A percentile compares a stretch with the other conserved stretches of the same genome.
These are phyloP conservation scores for Chrysosporium keratinophilum DNA, from an alignment of 2,329 filamentous ascomycete genomes.

Conservation along the genomic window DNA sequence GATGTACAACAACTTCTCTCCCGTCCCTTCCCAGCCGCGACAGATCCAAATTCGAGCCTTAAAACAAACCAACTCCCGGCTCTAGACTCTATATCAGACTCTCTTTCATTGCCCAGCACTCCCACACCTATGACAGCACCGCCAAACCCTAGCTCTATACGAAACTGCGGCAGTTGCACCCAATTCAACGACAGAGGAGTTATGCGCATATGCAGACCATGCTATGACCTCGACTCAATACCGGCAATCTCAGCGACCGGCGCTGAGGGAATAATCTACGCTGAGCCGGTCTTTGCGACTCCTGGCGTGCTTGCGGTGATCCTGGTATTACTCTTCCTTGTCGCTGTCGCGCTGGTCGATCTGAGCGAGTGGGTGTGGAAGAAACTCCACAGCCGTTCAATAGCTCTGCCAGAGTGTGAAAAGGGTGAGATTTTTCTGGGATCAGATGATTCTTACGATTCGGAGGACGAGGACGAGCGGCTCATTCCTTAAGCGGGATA, in stretches of 20 bases:
- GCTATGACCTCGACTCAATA: neutral
- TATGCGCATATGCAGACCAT: constrained; percentile 9
- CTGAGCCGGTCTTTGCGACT: neutral
- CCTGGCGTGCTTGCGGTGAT: constrained; percentile 4
- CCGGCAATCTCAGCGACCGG: neutral
- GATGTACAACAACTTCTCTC: neutral
- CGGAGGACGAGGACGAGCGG: neutral
- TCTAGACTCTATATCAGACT: neutral
- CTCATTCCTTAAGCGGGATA: neutral
- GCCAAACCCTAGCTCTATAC: neutral
- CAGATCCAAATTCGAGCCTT: neutral
- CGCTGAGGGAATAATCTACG: neutral
- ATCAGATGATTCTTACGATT: neutral
- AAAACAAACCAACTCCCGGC: neutral
- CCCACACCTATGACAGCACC: neutral
- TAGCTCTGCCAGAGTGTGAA: neutral
- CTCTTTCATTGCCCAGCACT: neutral
- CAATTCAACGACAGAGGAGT: neutral
- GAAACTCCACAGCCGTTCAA: neutral
- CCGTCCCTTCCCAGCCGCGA: neutral
- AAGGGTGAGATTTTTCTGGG: neutral
- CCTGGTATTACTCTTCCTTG: constrained; percentile 7
- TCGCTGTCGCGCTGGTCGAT: constrained; percentile 9
- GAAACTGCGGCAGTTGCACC: constrained; percentile 1
- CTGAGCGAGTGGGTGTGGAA: constrained; percentile 2